A percentile compares a stretch with the other conserved stretches of the same genome.
Evolutionary conservation across 2,329 filamentous ascomycete genomes (phyloP).

Genomic region (Scedosporium minutisporum): DNA sequence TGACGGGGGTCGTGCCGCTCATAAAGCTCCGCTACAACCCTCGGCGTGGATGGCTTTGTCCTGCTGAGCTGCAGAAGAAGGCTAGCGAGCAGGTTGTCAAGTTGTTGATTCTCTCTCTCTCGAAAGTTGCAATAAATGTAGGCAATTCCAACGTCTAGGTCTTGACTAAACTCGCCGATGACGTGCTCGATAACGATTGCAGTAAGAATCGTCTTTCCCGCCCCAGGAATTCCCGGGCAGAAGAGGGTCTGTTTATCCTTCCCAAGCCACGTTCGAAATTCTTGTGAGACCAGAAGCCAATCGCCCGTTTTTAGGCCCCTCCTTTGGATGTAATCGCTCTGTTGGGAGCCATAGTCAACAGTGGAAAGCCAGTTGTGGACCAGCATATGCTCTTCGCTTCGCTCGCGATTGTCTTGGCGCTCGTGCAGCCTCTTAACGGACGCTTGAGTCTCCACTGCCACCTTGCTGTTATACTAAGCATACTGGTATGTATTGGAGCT

Average conservation of each 20-base stretch:
- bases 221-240: slow-evolving; percentile 22
- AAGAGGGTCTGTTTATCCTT: slow-evolving; percentile 20
- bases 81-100: slow-evolving; percentile 15
- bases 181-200: slow-evolving; percentile 13
- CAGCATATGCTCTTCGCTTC: not conserved
- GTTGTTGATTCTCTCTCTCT: slow-evolving; percentile 14
- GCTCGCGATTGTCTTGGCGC: not conserved
- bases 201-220: slow-evolving; percentile 25
- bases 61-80: slow-evolving; percentile 23
- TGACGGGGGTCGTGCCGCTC: not conserved
- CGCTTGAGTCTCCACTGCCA: no score
- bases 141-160: slow-evolving; percentile 13
- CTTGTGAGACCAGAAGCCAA: slow-evolving; percentile 28
- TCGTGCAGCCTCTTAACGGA: no score
- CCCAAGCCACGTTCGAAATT: slow-evolving; percentile 20
- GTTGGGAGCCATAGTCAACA: slow-evolving; percentile 23
- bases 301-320: slow-evolving; percentile 24
- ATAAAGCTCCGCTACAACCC: slow-evolving; percentile 1
- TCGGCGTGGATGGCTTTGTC: not conserved
- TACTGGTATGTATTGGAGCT: no score
- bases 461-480: no score
- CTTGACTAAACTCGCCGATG: slow-evolving; percentile 7
- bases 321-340: slow-evolving; percentile 22
- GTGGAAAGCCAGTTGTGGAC: slow-evolving; percentile 29
- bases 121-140: slow-evolving; percentile 24